Evolutionary conservation across 192 early-diverging fungal genomes (phyloP).

Genomic region (Globomyces pollinis-pini): DNA sequence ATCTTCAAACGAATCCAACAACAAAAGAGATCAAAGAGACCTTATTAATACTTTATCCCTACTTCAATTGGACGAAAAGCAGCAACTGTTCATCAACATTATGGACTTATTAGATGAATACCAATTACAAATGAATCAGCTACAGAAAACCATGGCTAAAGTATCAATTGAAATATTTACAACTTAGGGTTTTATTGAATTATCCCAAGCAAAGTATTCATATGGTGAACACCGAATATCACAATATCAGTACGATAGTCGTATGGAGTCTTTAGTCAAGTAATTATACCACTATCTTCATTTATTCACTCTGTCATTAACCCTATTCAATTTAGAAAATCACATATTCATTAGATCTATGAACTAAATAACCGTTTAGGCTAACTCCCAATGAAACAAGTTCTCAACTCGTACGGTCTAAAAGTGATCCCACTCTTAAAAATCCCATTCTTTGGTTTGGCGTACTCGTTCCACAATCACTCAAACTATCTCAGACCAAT

Average conservation of each 20-base stretch:
- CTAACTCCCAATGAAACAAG: too few relatives aligned
- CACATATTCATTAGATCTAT: too few relatives aligned
- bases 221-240: neutral
- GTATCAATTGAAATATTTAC: neutral
- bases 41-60: too few relatives aligned
- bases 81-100: neutral
- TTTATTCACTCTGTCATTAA: too few relatives aligned
- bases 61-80: too few relatives aligned
- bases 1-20: too few relatives aligned
- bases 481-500: neutral
- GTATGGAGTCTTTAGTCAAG: too few relatives aligned
- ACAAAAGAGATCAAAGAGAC: too few relatives aligned
- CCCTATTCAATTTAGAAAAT: too few relatives aligned
- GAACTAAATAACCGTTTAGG: too few relatives aligned
- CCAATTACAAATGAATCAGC: neutral
- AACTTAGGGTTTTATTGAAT: neutral
- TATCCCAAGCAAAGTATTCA: neutral
- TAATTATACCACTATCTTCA: too few relatives aligned
- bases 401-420: neutral
- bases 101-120: neutral
- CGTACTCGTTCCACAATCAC: neutral
- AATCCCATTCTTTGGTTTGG: conserved; percentile 6
- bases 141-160: neutral
- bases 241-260: neutral
- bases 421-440: neutral